Evolutionary conservation across 2,329 filamentous ascomycete species (phyloP).

Genomic region (Fusarium coffeatum): DNA sequence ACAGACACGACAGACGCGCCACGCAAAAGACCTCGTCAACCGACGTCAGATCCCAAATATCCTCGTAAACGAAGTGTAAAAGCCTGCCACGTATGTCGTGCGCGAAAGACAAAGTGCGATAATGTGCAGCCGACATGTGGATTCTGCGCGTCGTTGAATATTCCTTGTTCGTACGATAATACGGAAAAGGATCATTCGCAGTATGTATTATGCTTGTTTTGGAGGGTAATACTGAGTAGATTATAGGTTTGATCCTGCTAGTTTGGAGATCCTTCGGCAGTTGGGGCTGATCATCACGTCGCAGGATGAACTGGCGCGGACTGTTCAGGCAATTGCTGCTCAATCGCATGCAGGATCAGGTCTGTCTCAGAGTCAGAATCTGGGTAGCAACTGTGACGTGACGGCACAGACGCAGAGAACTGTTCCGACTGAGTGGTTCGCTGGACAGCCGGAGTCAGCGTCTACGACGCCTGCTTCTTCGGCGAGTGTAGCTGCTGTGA

Average conservation of each 20-base stretch:
- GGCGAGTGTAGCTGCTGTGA: slow-evolving; percentile 40
- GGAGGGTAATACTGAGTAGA: background rate
- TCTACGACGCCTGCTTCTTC: slow-evolving; percentile 41
- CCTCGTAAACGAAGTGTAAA: slow-evolving; percentile 50
- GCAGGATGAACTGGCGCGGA: slow-evolving; percentile 36
- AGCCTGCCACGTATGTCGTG: slow-evolving; percentile 53
- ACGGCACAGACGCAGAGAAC: background rate
- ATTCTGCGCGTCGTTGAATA: slow-evolving; percentile 50
- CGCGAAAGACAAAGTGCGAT: slow-evolving; percentile 54
- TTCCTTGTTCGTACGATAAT: slow-evolving; percentile 50
- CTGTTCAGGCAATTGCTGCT: slow-evolving; percentile 27
- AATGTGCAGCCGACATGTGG: slow-evolving; percentile 53
- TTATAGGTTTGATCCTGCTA: slow-evolving; percentile 52
- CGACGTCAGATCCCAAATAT: slow-evolving; percentile 38
- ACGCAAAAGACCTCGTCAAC: slow-evolving; percentile 31
- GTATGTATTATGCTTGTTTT: slow-evolving; percentile 19
- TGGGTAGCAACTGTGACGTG: background rate
- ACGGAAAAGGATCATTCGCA: slow-evolving; percentile 45
- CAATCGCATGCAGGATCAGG: background rate
- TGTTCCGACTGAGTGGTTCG: slow-evolving; percentile 10
- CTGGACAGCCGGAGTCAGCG: slow-evolving; percentile 30
- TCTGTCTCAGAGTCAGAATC: background rate
- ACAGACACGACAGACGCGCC: background rate
- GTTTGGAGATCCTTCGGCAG: slow-evolving; percentile 49
- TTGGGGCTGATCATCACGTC: slow-evolving; percentile 38